Conservation (phyloP, 306 rosid species). For the Clitoria ternatea region DNA sequence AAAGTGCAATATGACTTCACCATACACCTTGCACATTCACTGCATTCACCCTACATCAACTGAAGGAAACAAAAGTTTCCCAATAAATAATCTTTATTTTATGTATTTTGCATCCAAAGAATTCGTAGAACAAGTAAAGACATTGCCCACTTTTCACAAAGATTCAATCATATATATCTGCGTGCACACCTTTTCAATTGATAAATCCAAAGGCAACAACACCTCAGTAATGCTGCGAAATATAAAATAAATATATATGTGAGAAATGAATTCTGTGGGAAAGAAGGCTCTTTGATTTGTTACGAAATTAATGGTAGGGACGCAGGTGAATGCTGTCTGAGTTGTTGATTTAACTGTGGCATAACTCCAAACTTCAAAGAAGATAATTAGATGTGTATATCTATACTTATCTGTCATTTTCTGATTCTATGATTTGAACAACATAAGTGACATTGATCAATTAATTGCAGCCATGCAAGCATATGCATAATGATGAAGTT, state of each 20-base stretch:
- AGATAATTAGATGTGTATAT: too few relatives aligned
- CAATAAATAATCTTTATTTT: neutral
- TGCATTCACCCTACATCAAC: slow-evolving; percentile 11
- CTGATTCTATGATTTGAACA: too few relatives aligned
- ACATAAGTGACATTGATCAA: too few relatives aligned
- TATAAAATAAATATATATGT: neutral
- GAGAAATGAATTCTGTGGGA: neutral
- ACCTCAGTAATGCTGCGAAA: too few relatives aligned
- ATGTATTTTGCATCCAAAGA: neutral
- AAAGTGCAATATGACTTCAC: slow-evolving; percentile 1
- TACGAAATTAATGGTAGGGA: slow-evolving; percentile 16
- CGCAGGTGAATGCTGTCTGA: neutral
- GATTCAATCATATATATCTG: neutral
- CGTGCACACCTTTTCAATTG: neutral
- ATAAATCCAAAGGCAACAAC: neutral
- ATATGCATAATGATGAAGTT: too few relatives aligned
- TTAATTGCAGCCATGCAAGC: too few relatives aligned
- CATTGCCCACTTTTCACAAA: neutral
- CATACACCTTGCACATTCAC: slow-evolving; percentile 14
- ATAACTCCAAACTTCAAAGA: neutral
- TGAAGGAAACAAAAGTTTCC: neutral
- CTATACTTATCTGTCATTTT: too few relatives aligned
- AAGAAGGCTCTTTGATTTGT: neutral
- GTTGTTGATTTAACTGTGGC: neutral
- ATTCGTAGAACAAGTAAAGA: slow-evolving; percentile 26